Evolutionary conservation across 192 early-diverging fungal species (phyloP), one percentile per base, ranked within the genome.

Genomic region (Gaertneriomyces sp.): DNA sequence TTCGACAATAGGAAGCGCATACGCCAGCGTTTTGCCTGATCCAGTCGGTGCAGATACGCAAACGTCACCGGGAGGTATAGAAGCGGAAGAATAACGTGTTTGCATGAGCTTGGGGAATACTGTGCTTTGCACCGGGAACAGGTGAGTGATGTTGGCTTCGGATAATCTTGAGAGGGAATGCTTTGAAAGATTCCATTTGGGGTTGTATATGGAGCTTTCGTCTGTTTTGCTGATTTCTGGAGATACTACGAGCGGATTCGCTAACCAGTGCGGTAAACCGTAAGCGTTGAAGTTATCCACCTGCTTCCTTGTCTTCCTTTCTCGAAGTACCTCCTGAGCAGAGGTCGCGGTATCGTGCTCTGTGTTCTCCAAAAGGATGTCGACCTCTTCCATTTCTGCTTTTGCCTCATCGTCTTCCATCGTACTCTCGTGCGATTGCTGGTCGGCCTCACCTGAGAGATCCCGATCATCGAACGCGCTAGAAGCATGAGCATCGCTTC

Each of bases 21-120:
- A 98, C 0, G 95, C 93, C 43, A 98, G 74, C 3, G 96, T 98
- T 72, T 98, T 98, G 20, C 96, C 96, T 53, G 89, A 91, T 40
- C 96, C 96, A 0, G 96, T 98, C 0, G 95, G 90, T 16, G 94
- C 91, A 7, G 94, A 94, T 12, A 98, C 93, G 66, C 93, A 94
- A 20, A 98, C 67, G 70, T 96, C 94, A 17, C 93, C 90, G 25
- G 84, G 86, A 25, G 85, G 88, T n/a, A 87, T 81, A 45, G 86
- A 81, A 38, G 85, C 79, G 42, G 87, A 73, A 20, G 81, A 70
- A 57, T 84, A 66, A 5, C 78, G 87, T 12, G 90, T 81, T 20
- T 76, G 72, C 38, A 90, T 80, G 25, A 97, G 81, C 11, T 85
- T 80, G 2, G 96, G 92, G 20, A 96, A 84, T 1, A 95, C 89